These are phyloP conservation scores for Alopecurus myosuroides DNA, from an alignment of 176 grass and related monocot species.

Conservation along the genomic window DNA sequence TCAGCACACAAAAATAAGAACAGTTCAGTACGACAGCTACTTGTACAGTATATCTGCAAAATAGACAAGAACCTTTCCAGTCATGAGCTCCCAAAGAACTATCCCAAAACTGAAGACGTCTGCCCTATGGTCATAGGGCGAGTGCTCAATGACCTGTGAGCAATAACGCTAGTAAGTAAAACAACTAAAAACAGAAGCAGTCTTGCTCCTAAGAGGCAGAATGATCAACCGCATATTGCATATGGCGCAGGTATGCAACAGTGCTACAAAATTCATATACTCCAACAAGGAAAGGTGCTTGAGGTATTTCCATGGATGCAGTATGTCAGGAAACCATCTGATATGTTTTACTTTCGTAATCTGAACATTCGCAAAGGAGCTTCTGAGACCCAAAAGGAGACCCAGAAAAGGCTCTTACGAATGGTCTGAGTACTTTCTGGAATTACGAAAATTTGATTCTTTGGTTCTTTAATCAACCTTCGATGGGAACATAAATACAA, in stretches of 20 bases:
- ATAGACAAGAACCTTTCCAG: constrained; percentile 53
- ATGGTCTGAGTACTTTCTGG: neutral
- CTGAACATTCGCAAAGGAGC: neutral
- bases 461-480: neutral
- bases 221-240: neutral
- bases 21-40: neutral
- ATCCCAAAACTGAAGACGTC: constrained; percentile 91
- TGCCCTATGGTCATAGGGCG: constrained; percentile 64
- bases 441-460: neutral
- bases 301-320: neutral
- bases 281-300: neutral
- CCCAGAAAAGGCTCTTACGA: neutral
- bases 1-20: neutral
- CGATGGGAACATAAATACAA: neutral
- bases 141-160: constrained; percentile 72
- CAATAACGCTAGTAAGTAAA: neutral
- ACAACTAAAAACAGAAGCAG: neutral
- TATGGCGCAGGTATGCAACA: neutral
- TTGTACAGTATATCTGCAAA: neutral
- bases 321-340: neutral
- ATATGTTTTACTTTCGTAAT: neutral
- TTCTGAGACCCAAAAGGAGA: neutral
- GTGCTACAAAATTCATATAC: neutral
- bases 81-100: constrained; percentile 85
- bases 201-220: neutral